Evolutionary conservation across 2,329 filamentous ascomycete genomes (phyloP).

Genomic region (Ophiostoma sp.): DNA sequence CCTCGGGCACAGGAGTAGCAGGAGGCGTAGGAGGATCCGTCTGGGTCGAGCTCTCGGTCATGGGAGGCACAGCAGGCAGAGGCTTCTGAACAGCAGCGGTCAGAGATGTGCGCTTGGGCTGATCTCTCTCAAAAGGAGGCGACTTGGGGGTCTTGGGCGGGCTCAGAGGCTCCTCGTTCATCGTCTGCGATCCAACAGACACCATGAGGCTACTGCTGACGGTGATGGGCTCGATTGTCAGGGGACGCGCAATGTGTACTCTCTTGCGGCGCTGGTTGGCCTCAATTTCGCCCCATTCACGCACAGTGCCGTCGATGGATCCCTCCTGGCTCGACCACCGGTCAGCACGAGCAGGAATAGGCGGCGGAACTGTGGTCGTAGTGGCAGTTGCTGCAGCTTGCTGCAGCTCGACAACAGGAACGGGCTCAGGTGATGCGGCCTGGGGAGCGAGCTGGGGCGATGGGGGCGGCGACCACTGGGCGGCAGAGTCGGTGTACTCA

Average conservation of each 20-base stretch:
- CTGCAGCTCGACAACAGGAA: not conserved
- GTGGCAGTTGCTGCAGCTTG: conserved; percentile 33
- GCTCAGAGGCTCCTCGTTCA: conserved; percentile 55
- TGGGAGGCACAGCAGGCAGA: conserved; percentile 31
- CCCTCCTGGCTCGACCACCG: conserved; percentile 30
- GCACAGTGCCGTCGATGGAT: not conserved
- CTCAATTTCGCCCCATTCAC: conserved; percentile 49
- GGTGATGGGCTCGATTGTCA: conserved; percentile 44
- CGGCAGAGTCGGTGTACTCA: conserved; percentile 66
- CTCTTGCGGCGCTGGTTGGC: conserved; percentile 70
- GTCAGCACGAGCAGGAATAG: conserved; percentile 35
- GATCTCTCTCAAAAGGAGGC: conserved; percentile 37
- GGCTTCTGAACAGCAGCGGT: not conserved
- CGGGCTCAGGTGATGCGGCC: not conserved
- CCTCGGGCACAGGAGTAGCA: conserved; percentile 16
- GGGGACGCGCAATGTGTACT: conserved; percentile 49
- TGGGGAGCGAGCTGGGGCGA: conserved; percentile 53
- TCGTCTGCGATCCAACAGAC: conserved; percentile 61
- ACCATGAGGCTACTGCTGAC: conserved; percentile 50
- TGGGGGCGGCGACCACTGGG: conserved; percentile 77
- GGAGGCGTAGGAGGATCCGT: conserved; percentile 42
- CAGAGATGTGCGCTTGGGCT: conserved; percentile 23
- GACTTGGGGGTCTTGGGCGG: conserved; percentile 60
- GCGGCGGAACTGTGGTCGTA: conserved; percentile 29
- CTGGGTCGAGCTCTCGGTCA: conserved; percentile 57